Conservation (phyloP, 345 rosid genomes). For the Laguncularia racemosa region DNA sequence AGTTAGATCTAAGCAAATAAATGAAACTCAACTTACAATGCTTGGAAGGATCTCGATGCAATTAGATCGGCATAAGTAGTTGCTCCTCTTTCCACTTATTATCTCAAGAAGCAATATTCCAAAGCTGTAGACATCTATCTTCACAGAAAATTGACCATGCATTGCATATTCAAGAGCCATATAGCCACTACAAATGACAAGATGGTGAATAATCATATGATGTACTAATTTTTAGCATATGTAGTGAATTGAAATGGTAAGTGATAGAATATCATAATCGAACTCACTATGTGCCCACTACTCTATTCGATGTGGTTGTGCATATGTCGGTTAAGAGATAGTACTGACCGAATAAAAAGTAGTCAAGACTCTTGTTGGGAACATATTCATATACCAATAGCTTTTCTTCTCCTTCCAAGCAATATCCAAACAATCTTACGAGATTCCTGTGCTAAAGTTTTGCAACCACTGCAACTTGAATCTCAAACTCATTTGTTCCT, state of each 20-base stretch:
- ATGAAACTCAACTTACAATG: slow-evolving; percentile 1
- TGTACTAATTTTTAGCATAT: neutral
- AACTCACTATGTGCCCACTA: slow-evolving; percentile 21
- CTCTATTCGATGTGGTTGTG: slow-evolving; percentile 2
- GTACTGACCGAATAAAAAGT: slow-evolving; percentile 21
- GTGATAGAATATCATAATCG: neutral
- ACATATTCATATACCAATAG: slow-evolving; percentile 44
- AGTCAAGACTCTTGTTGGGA: slow-evolving; percentile 38
- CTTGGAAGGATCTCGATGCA: slow-evolving; percentile 1
- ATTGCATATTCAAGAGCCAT: slow-evolving; percentile 34
- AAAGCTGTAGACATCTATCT: slow-evolving; percentile 30
- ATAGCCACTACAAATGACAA: too few species aligned
- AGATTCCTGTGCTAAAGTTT: slow-evolving; percentile 50
- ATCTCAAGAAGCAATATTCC: slow-evolving; percentile 18
- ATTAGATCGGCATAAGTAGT: slow-evolving; percentile 10
- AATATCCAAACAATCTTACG: slow-evolving; percentile 33
- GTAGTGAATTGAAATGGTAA: neutral
- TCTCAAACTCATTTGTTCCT: slow-evolving; percentile 32
- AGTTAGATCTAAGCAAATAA: neutral
- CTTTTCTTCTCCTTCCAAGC: slow-evolving; percentile 36
- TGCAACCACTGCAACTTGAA: slow-evolving; percentile 30
- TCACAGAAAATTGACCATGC: slow-evolving; percentile 23
- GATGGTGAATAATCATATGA: too few species aligned
- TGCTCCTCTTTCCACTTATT: slow-evolving; percentile 28
- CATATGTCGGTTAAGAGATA: too few species aligned